phyloP scores from a whole-genome alignment of 208 protist genomes.

The Trypanosomatidae sp. region DNA sequence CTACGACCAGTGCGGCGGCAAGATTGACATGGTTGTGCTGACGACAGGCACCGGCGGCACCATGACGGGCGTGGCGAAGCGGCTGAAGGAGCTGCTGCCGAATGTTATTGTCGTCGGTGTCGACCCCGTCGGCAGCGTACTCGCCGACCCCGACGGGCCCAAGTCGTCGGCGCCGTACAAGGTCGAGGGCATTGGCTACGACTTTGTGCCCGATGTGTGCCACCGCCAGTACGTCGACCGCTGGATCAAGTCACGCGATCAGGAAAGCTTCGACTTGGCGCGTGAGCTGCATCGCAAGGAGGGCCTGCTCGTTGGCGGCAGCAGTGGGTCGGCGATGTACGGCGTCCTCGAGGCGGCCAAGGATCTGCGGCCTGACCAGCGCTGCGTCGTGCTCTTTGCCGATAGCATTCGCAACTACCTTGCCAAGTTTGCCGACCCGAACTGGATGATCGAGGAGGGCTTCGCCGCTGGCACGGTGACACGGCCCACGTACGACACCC shows the following conservation, averaged over 20 bases:
- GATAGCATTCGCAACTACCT: constrained; percentile 97
- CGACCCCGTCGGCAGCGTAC: constrained; percentile 93
- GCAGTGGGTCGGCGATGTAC: constrained; percentile 84
- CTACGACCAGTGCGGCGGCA: constrained; percentile 86
- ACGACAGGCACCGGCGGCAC: constrained; percentile 95
- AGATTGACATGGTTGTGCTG: constrained; percentile 94
- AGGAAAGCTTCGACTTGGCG: constrained; percentile 90
- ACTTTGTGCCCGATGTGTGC: constrained; percentile 95
- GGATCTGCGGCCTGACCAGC: constrained; percentile 74
- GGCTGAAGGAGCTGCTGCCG: constrained; percentile 44
- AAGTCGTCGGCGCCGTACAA: constrained; percentile 49
- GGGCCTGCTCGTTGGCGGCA: constrained; percentile 93
- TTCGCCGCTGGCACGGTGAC: constrained; percentile 62
- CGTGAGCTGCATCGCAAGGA: constrained; percentile 89
- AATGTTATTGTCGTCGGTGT: constrained; percentile 90
- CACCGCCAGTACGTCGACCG: constrained; percentile 80
- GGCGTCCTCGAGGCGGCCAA: constrained; percentile 89
- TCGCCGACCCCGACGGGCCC: constrained; percentile 82
- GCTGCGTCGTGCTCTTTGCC: constrained; percentile 91
- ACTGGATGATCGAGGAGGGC: constrained; percentile 95
- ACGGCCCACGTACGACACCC: constrained; percentile 67
- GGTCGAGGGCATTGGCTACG: constrained; percentile 97
- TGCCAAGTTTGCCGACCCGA: constrained; percentile 92
- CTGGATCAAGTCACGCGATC: constrained; percentile 92
- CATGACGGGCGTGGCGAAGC: constrained; percentile 89